phyloP scores from a whole-genome alignment of 2,329 filamentous ascomycete genomes.

The Diaporthe ampelina region DNA sequence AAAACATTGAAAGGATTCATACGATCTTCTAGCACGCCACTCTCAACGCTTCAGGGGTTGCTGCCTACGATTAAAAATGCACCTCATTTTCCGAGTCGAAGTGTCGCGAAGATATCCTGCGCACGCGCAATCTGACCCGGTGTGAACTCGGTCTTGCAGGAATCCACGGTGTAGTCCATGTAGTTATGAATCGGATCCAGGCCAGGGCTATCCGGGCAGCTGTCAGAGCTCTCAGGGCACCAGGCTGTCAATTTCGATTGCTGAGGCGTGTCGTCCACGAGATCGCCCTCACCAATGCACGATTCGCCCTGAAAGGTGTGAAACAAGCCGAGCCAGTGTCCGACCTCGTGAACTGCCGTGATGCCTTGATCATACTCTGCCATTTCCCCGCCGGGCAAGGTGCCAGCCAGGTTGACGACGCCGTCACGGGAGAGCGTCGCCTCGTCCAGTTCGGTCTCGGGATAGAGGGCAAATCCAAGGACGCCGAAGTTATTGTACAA shows the following conservation, averaged over 20 bases:
- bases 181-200: constrained; percentile 7
- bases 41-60: too few species aligned
- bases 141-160: constrained; percentile 11
- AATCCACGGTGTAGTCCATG: constrained; percentile 11
- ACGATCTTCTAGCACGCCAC: not conserved
- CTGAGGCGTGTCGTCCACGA: constrained; percentile 11
- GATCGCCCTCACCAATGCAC: constrained; percentile 11
- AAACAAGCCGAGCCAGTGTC: constrained; percentile 16
- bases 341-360: constrained; percentile 13
- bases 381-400: not conserved
- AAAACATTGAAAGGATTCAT: too few species aligned
- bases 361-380: not conserved
- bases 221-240: constrained; percentile 17
- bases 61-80: not conserved
- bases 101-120: not conserved
- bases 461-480: not conserved
- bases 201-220: constrained; percentile 6
- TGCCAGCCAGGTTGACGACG: constrained; percentile 3
- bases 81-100: not conserved
- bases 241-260: not conserved
- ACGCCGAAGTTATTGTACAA: not conserved
- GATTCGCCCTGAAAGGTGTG: constrained; percentile 4
- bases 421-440: constrained; percentile 7
- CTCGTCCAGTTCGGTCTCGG: constrained; percentile 9
- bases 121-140: constrained; percentile 13